Evolutionary conservation across 768 basidiomycete genomes (phyloP), one percentile per base, ranked within the genome.

Genomic region (Tubosaeta sp.): DNA sequence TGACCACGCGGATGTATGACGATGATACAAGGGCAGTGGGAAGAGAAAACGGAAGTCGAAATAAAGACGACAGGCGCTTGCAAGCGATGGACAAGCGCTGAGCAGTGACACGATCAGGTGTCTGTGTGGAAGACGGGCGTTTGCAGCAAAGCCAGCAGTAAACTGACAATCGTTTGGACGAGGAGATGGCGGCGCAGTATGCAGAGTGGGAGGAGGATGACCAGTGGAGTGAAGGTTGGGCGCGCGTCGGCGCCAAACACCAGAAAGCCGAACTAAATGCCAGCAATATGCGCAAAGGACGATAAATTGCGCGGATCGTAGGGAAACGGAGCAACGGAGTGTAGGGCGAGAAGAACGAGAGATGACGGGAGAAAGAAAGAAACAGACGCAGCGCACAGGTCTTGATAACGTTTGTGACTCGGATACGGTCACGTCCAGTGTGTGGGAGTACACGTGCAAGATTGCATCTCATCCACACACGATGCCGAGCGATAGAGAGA

Each of bases 401-500:
- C n/a, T n/a, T n/a, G n/a, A n/a, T n/a, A n/a, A n/a, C n/a, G n/a
- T n/a, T n/a, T n/a, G n/a, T n/a, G n/a, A n/a, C n/a, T n/a, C n/a
- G n/a, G n/a, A n/a, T n/a, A n/a, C n/a, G n/a, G n/a, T n/a, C n/a
- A n/a, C n/a, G n/a, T n/a, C n/a, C n/a, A n/a, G n/a, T n/a, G n/a
- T n/a, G 34, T 35, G 34, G 34, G 34, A 35, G 34, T 35, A n/a
- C n/a, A n/a, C n/a, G n/a, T n/a, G n/a, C n/a, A n/a, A n/a, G n/a
- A n/a, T n/a, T n/a, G n/a, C 27, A 29, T 29, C 27, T 29, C n/a
- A n/a, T 37, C n/a, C 27, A n/a, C 33, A 12, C 27, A 29, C 50
- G 33, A 78, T 77, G 76, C 58, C 76, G 27, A 59, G 76, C 58
- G 89, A 91, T 70, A 82, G 80, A 71, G 87, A 91, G 14, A 81